These are phyloP conservation scores for Graphium sp. DNA, from an alignment of 2,329 filamentous ascomycete genomes.

Conservation along the genomic window DNA sequence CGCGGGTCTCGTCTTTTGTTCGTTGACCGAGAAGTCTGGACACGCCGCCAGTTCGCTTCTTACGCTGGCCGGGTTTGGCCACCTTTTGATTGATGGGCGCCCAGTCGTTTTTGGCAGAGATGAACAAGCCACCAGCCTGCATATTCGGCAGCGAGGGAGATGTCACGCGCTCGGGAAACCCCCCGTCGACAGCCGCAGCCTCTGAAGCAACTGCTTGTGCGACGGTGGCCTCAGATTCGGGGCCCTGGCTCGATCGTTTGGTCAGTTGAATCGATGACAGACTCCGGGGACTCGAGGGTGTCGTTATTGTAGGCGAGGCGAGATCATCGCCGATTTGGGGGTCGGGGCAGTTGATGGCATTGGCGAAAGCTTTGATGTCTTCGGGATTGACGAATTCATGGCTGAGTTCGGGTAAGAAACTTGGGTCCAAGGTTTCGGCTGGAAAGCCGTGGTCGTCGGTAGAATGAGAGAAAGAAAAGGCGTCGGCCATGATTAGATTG, in stretches of 20 bases:
- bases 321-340: conserved; percentile 42
- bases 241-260: conserved; percentile 4
- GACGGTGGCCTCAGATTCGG: conserved; percentile 5
- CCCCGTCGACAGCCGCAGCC: no score
- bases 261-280: conserved; percentile 8
- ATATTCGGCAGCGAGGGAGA: conserved; percentile 10
- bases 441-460: conserved; percentile 36
- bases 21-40: conserved; percentile 29
- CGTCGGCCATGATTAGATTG: conserved; percentile 1
- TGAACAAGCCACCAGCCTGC: conserved; percentile 34
- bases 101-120: conserved; percentile 93
- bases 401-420: conserved; percentile 61
- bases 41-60: conserved; percentile 12
- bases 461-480: conserved; percentile 1
- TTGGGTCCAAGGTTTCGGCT: conserved; percentile 48
- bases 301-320: conserved; percentile 21
- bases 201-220: no score
- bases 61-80: conserved; percentile 19
- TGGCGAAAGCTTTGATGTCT: conserved; percentile 64
- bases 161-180: no score
- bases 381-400: conserved; percentile 58
- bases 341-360: conserved; percentile 69
- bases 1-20: conserved; percentile 79
- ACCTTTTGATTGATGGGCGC: conserved; percentile 67
- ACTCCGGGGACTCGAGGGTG: conserved; percentile 11